phyloP scores from a whole-genome alignment of 1,284 basidiomycete species.

The Hymenochaete sp. region DNA sequence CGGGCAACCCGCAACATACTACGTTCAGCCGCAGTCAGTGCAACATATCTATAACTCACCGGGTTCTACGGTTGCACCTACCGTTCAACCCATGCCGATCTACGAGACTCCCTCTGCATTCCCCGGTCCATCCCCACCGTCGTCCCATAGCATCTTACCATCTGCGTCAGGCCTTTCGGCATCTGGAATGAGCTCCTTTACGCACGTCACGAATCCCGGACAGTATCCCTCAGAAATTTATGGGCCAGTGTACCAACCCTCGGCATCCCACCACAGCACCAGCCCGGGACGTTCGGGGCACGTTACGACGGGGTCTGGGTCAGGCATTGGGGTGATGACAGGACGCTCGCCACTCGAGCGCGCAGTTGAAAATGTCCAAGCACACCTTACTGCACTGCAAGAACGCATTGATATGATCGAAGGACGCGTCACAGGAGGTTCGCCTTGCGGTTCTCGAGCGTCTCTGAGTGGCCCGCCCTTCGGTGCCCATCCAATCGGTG shows the following conservation, averaged over 20 bases:
- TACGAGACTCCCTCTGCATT: conserved; percentile 70
- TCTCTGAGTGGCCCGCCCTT: conserved; percentile 8
- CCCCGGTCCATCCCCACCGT: conserved; percentile 34
- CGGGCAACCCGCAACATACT: neutral
- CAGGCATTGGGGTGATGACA: conserved; percentile 6
- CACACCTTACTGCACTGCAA: conserved; percentile 80
- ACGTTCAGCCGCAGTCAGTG: conserved; percentile 14
- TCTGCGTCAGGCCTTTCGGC: conserved; percentile 24
- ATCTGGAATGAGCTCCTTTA: conserved; percentile 10
- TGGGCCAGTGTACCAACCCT: conserved; percentile 34
- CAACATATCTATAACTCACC: conserved; percentile 6
- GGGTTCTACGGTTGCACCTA: conserved; percentile 28
- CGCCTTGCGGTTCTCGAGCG: conserved; percentile 14
- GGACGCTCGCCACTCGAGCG: conserved; percentile 42
- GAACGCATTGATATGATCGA: conserved; percentile 82
- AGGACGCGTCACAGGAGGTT: conserved; percentile 12
- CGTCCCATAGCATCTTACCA: conserved; percentile 27
- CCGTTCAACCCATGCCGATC: conserved; percentile 57
- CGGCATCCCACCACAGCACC: conserved; percentile 22
- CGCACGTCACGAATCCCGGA: conserved; percentile 6
- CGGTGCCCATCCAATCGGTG: neutral
- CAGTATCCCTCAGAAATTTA: conserved; percentile 16
- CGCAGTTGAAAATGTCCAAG: conserved; percentile 78
- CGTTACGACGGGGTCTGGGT: neutral
- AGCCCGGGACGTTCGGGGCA: conserved; percentile 12